Conservation (phyloP, 345 rosid species). For the Chamaenerion angustifolium region DNA sequence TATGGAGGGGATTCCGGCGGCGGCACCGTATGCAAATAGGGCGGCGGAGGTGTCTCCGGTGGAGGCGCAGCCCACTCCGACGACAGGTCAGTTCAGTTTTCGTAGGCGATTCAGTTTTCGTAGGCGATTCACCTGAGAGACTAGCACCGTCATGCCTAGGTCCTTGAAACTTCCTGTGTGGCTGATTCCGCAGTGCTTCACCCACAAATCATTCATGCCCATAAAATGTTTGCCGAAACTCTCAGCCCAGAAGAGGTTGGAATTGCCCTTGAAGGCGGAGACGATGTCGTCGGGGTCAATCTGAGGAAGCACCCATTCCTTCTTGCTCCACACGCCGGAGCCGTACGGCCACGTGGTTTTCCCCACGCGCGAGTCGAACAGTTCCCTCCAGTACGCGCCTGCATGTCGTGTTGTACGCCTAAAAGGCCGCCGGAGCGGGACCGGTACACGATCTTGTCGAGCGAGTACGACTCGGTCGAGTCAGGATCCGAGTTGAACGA, state of each 20-base stretch:
- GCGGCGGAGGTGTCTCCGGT: conserved; percentile 94
- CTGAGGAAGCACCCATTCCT: conserved; percentile 86
- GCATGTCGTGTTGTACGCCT: conserved; percentile 75
- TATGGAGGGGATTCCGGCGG: conserved; percentile 85
- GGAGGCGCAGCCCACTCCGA: conserved; percentile 89
- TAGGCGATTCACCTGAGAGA: conserved; percentile 77
- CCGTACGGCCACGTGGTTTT: conserved; percentile 80
- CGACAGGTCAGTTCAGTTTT: conserved; percentile 54
- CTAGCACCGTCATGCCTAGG: conserved; percentile 88
- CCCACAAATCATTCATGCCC: conserved; percentile 85
- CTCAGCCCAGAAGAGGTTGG: conserved; percentile 91
- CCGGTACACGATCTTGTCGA: conserved; percentile 80
- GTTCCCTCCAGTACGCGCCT: conserved; percentile 55
- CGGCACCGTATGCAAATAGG: conserved; percentile 68
- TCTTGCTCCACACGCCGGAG: conserved; percentile 87
- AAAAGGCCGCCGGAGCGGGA: conserved; percentile 73
- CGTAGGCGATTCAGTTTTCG: conserved; percentile 62
- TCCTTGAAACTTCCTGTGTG: conserved; percentile 93
- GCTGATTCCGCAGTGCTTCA: conserved; percentile 85
- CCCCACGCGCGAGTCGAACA: conserved; percentile 80
- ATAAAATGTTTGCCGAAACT: conserved; percentile 57
- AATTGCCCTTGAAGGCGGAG: conserved; percentile 84
- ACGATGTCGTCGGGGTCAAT: conserved; percentile 72
- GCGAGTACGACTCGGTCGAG: conserved; percentile 55
- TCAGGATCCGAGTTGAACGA: conserved; percentile 48